Evolutionary conservation across 75 land plant genomes (phyloP), one percentile per base, ranked within the genome.

Genomic region (Adiantum capillusveneris): DNA sequence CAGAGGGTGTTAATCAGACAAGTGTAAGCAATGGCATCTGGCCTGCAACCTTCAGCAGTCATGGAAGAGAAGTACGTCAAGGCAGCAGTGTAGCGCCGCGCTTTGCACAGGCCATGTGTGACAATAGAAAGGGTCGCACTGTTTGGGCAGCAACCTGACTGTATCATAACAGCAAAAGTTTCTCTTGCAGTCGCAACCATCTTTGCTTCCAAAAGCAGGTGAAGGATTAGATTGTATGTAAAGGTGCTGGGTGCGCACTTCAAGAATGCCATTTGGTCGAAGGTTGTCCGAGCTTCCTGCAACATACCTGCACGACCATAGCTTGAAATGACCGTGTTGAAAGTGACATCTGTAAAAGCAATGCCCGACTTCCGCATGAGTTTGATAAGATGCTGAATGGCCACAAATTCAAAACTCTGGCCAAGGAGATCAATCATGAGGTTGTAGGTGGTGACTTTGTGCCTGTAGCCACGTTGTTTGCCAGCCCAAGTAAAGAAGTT

Each of bases 401-500:
- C 31, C 6, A 49, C 34, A 31, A 50, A 63, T 29, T 46, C 73
- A 31, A 76, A 69, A 44, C 56, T 62, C 78, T 77, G 79, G 20
- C 80, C 90, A 31, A 82, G 64, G 11, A 82, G 56, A 68, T 82
- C 78, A 12, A 86, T 58, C 68, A 83, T 65, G 11, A 34, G 17
- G 50, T 83, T 76, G 76, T 54, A 77, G 17, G 83, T 72, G 16
- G 68, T 52, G 24, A 72, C 34, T 14, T 64, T 74, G 78, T 86
- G 86, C 1, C 34, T 6, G 73, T 70, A 80, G 1, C 58, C 20
- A 42, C 25, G 55, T 21, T 69, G 56, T 11, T 51, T 25, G 21
- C 66, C 70, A 43, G 66, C 78, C 83, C 83, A 86, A n/a, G 70
- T 65, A 75, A 82, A 82, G 76, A 86, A 86, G 7, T 74, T 79